Evolutionary conservation across 345 rosid species (phyloP).

Genomic region (Litchi chinensis): DNA sequence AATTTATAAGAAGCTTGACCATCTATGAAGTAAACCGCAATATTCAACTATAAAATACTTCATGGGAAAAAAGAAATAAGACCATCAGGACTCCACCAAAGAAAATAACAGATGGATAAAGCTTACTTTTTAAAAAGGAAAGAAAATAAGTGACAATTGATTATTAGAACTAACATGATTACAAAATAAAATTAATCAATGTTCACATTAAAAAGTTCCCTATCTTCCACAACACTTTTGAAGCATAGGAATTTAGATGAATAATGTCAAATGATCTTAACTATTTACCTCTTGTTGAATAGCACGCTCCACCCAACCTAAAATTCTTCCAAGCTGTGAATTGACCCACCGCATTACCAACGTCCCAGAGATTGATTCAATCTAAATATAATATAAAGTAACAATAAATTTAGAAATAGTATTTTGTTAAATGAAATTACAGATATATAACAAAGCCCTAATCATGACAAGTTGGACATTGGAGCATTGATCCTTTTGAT

Average conservation of each 20-base stretch:
- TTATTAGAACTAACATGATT: not conserved
- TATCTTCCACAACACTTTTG: not conserved
- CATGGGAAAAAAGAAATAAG: not conserved
- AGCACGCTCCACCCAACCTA: conserved; percentile 94
- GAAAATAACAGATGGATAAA: not conserved
- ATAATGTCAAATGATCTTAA: not conserved
- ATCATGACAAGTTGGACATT: conserved; percentile 6
- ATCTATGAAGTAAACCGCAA: not conserved
- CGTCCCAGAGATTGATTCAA: conserved; percentile 90
- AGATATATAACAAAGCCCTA: conserved; percentile 17
- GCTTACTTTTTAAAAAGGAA: not conserved
- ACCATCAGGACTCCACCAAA: not conserved
- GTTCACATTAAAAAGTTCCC: not conserved
- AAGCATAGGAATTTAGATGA: not conserved
- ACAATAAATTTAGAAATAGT: not conserved
- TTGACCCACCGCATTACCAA: conserved; percentile 95
- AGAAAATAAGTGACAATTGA: not conserved
- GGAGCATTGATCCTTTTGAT: not conserved
- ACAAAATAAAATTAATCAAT: not conserved
- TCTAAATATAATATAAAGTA: conserved; percentile 38
- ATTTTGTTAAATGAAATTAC: not conserved
- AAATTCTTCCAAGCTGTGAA: conserved; percentile 85
- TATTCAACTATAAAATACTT: not conserved
- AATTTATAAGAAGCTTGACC: not conserved
- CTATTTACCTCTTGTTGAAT: conserved; percentile 81